Conservation (phyloP, 2,329 filamentous ascomycete species). For the Drechslerella stenobrocha region DNA sequence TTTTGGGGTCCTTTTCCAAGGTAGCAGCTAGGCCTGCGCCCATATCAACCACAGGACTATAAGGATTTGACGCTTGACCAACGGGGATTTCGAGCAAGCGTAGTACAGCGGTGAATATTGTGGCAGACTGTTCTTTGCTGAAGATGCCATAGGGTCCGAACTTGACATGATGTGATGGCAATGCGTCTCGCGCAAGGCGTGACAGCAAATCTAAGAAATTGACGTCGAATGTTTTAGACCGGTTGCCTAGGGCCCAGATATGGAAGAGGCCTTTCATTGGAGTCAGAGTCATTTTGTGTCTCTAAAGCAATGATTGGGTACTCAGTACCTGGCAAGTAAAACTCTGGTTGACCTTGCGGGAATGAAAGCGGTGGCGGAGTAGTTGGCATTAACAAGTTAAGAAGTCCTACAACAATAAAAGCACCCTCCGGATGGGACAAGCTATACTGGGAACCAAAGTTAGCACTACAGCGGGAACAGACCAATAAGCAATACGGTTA, state of each 20-base stretch:
- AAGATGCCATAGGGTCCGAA: conserved; percentile 90
- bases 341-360: conserved; percentile 77
- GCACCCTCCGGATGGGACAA: conserved; percentile 89
- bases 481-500: no score
- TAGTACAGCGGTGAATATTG: conserved; percentile 89
- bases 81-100: conserved; percentile 93
- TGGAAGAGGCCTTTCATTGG: conserved; percentile 74
- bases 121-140: conserved; percentile 83
- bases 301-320: neutral
- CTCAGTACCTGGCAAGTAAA: conserved; percentile 71
- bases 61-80: conserved; percentile 90
- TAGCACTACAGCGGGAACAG: no score
- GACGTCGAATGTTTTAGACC: conserved; percentile 83
- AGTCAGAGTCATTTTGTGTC: conserved; percentile 2
- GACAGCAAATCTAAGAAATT: conserved; percentile 89
- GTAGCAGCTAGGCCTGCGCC: conserved; percentile 80
- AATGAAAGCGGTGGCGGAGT: conserved; percentile 72
- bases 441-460: conserved; percentile 66
- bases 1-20: conserved; percentile 88
- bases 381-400: conserved; percentile 87
- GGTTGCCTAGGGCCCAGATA: conserved; percentile 87
- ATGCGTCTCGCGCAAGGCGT: conserved; percentile 78
- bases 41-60: conserved; percentile 77
- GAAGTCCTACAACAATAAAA: conserved; percentile 84
- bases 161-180: conserved; percentile 72